Conservation (phyloP, 345 rosid genomes). For the Eucalyptus camaldulensis region DNA sequence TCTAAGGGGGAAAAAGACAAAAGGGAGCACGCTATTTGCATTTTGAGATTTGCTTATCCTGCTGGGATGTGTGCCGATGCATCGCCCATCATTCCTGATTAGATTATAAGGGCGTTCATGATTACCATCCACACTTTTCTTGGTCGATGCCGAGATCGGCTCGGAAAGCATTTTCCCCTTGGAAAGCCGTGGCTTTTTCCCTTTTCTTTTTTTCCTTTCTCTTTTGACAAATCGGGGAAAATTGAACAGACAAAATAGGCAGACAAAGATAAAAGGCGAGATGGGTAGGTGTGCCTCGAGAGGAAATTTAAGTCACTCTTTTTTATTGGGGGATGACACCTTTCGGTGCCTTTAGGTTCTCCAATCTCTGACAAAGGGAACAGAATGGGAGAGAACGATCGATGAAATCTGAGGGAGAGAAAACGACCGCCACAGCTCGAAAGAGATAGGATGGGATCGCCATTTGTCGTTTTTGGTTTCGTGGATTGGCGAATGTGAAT, state of each 20-base stretch:
- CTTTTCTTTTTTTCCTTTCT: background rate
- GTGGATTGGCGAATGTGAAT: background rate
- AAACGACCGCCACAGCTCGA: background rate
- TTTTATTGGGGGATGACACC: background rate
- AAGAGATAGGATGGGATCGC: background rate
- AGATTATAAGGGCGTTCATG: background rate
- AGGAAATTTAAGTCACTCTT: background rate
- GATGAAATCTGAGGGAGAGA: background rate
- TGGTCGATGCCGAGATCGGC: background rate
- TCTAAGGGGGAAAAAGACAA: background rate
- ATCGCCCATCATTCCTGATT: background rate
- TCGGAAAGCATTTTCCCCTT: background rate
- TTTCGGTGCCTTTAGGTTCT: background rate
- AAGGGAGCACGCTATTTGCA: background rate
- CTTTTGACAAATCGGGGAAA: background rate
- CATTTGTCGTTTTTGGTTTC: background rate
- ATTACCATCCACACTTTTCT: background rate
- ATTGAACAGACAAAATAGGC: background rate
- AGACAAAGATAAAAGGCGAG: background rate
- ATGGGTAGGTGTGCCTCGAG: background rate
- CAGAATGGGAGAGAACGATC: background rate
- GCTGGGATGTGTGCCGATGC: background rate
- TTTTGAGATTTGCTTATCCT: background rate
- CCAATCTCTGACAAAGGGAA: background rate
- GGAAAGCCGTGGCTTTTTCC: background rate